A percentile compares a stretch with the other conserved stretches of the same genome.
phyloP scores from a whole-genome alignment of 495 filamentous ascomycete species.

The Aspergillus cavernicola region DNA sequence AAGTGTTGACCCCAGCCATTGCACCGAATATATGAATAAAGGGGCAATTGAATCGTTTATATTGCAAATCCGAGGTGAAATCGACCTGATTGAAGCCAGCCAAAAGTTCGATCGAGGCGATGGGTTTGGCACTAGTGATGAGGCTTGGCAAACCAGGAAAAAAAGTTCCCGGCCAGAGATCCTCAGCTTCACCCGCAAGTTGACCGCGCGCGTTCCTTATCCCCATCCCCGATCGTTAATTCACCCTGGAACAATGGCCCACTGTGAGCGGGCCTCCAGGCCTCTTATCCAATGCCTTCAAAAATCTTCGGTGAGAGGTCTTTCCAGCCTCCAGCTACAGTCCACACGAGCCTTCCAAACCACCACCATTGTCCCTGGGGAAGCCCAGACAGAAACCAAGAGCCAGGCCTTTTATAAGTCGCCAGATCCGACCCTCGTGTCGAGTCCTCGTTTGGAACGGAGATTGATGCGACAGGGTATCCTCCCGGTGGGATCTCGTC shows the following conservation, averaged over 20 bases:
- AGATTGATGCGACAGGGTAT: conserved; percentile 55
- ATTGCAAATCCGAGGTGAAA: too few relatives aligned
- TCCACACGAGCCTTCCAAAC: conserved; percentile 37
- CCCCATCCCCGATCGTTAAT: conserved; percentile 14
- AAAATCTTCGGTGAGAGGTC: conserved; percentile 36
- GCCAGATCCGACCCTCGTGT: conserved; percentile 48
- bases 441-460: conserved; percentile 55
- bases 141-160: conserved; percentile 33
- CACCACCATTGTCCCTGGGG: conserved; percentile 33
- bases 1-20: conserved; percentile 39
- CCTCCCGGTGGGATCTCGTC: conserved; percentile 70
- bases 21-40: conserved; percentile 13
- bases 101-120: conserved; percentile 40
- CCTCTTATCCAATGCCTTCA: conserved; percentile 63
- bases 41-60: too few relatives aligned
- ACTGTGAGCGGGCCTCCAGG: conserved; percentile 64
- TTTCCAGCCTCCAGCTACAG: conserved; percentile 32
- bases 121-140: conserved; percentile 32
- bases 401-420: conserved; percentile 36
- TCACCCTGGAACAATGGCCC: conserved; percentile 52
- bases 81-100: conserved; percentile 19
- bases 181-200: conserved; percentile 4
- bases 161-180: conserved; percentile 36
- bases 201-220: conserved; percentile 12
- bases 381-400: conserved; percentile 36